Conservation (phyloP, 148 eudicot species). For the Cornus suecica region DNA sequence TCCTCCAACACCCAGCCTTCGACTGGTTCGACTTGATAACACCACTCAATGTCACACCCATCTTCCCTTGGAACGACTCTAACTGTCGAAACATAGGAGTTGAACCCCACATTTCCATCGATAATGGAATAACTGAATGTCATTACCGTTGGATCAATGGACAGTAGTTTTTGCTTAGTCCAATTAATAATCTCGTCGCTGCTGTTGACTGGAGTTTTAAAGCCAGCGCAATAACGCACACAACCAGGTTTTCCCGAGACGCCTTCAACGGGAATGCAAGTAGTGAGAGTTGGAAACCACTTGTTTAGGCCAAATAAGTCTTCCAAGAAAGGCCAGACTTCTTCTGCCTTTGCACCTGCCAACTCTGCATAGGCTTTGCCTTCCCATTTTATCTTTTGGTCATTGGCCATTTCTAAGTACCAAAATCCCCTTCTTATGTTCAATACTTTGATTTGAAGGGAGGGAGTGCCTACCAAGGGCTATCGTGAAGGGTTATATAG, state of each 20-base stretch:
- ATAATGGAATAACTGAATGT: conserved; percentile 28
- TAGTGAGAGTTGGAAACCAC: conserved; percentile 36
- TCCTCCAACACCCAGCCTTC: conserved; percentile 30
- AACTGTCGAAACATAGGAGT: conserved; percentile 30
- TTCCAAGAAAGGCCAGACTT: conserved; percentile 36
- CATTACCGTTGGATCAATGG: conserved; percentile 23
- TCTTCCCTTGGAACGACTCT: conserved; percentile 15
- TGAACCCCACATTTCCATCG: conserved; percentile 43
- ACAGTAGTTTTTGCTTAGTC: conserved; percentile 37
- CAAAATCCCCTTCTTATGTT: not conserved
- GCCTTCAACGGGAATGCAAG: conserved; percentile 26
- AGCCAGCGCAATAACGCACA: conserved; percentile 31
- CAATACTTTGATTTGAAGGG: too few relatives aligned
- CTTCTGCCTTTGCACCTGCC: conserved; percentile 20
- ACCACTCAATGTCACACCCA: conserved; percentile 39
- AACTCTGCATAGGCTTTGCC: conserved; percentile 32
- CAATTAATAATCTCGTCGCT: conserved; percentile 20
- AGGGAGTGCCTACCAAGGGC: too few relatives aligned
- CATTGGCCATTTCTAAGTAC: not conserved
- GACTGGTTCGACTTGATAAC: conserved; percentile 39
- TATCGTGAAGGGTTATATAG: not conserved
- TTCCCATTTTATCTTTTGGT: conserved; percentile 20
- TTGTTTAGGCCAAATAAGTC: conserved; percentile 36
- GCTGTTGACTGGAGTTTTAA: conserved; percentile 5
- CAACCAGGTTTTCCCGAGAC: conserved; percentile 27